Conservation (phyloP, 2,329 filamentous ascomycete species). For the Rhinocladiella similis region DNA sequence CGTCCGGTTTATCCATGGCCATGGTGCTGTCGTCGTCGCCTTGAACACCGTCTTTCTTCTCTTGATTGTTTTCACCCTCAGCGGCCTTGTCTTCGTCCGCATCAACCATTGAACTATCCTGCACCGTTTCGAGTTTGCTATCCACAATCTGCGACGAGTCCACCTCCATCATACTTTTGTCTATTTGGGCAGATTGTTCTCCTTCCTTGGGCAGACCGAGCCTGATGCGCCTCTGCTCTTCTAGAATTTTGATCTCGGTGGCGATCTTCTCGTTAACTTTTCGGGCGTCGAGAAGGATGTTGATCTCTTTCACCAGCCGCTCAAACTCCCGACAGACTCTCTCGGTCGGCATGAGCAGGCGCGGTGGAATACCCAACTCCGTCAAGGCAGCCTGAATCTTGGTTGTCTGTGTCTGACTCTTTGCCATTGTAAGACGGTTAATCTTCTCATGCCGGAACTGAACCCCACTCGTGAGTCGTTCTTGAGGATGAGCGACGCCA, state of each 20-base stretch:
- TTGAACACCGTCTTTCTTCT: constrained; percentile 12
- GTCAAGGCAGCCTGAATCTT: constrained; percentile 49
- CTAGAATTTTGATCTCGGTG: constrained; percentile 48
- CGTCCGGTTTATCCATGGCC: constrained; percentile 14
- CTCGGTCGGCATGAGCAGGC: constrained; percentile 52
- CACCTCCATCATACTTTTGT: constrained; percentile 26
- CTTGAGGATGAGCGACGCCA: constrained; percentile 79
- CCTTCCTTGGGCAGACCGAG: constrained; percentile 27
- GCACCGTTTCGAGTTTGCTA: constrained; percentile 8
- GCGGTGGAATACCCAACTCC: constrained; percentile 48
- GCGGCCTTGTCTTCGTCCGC: constrained; percentile 22
- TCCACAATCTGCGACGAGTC: constrained; percentile 19
- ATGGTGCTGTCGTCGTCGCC: constrained; percentile 20
- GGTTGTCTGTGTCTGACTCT: constrained; percentile 51
- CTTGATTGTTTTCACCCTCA: constrained; percentile 9
- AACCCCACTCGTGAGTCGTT: constrained; percentile 81
- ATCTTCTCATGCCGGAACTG: constrained; percentile 74
- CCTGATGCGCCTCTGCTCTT: constrained; percentile 33
- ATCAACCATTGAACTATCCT: constrained; percentile 19
- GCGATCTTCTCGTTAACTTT: constrained; percentile 51
- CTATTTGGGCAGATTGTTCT: constrained; percentile 9
- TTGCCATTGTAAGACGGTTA: constrained; percentile 50
- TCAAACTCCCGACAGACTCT: constrained; percentile 52
- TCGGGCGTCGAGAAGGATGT: constrained; percentile 48
- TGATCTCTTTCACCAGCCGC: constrained; percentile 48